Percentiles rank a stretch among this genome's conserved stretches.
phyloP scores from a whole-genome alignment of 208 protist species.

The Zelonia costaricensis region DNA sequence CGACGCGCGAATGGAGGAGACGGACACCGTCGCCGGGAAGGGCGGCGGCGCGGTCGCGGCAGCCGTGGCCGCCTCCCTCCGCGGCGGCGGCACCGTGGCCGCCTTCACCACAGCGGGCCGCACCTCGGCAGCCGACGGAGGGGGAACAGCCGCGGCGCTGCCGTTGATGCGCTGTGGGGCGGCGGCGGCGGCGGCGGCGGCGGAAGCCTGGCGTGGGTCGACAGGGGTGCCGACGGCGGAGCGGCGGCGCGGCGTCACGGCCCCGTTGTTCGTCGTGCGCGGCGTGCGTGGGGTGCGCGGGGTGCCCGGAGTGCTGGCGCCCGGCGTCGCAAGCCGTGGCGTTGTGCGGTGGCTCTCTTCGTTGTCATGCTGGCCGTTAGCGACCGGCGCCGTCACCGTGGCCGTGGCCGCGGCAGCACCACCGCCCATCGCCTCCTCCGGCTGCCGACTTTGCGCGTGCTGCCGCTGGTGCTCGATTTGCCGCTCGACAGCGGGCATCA shows the following conservation, averaged over 20 bases:
- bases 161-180: neutral
- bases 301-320: neutral
- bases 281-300: neutral
- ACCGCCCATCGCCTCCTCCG: constrained; percentile 7
- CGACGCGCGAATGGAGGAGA: no score
- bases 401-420: neutral
- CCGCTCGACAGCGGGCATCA: constrained; percentile 70
- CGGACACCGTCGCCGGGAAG: no score
- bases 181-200: neutral
- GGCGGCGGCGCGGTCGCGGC: neutral
- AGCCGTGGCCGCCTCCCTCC: neutral
- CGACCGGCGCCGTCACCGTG: neutral
- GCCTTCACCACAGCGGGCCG: neutral
- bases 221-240: neutral
- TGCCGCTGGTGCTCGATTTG: constrained; percentile 47
- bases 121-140: no score
- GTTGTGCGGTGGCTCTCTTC: constrained; percentile 21
- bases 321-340: constrained; percentile 4
- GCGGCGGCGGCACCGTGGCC: neutral
- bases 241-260: constrained; percentile 21
- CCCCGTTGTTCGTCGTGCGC: neutral
- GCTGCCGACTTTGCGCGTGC: neutral
- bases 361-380: constrained; percentile 16
- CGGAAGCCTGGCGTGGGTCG: neutral
- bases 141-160: no score